A percentile compares a stretch with the other conserved stretches of the same genome.
phyloP scores from a whole-genome alignment of 208 protist species.

The Porcisia hertigi region DNA sequence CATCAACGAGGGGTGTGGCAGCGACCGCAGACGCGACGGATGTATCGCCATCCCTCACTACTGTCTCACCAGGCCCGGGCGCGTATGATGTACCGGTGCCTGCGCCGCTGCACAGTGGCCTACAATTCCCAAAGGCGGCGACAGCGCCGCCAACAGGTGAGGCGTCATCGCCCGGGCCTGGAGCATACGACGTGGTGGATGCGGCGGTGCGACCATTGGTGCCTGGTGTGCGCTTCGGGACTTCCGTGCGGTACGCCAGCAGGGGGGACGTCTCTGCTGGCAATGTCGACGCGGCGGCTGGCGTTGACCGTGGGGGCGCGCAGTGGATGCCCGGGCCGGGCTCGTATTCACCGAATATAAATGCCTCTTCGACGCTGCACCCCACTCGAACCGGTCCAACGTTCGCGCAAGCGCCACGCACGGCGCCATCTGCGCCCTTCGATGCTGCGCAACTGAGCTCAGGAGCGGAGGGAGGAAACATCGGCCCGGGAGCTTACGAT shows the following conservation, averaged over 20 bases:
- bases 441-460: background rate
- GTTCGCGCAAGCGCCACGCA: slow-evolving; percentile 31
- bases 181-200: slow-evolving; percentile 25
- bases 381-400: slow-evolving; percentile 15
- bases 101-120: slow-evolving; percentile 17
- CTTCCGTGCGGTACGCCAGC: slow-evolving; percentile 7
- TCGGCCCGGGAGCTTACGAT: slow-evolving; percentile 62
- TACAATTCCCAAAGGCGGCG: slow-evolving; percentile 14
- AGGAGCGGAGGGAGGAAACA: background rate
- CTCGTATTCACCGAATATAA: slow-evolving; percentile 40
- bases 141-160: background rate
- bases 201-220: background rate
- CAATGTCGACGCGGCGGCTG: slow-evolving; percentile 1
- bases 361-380: slow-evolving; percentile 12
- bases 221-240: slow-evolving; percentile 24
- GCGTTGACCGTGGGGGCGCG: background rate
- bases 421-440: background rate
- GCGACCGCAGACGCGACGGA: background rate
- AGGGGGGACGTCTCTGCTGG: background rate
- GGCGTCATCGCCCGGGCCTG: slow-evolving; percentile 10
- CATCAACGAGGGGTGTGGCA: background rate
- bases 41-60: background rate
- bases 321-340: slow-evolving; percentile 40
- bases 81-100: slow-evolving; percentile 14
- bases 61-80: slow-evolving; percentile 16